Conservation (phyloP, 2,329 filamentous ascomycete species). For the Fusarium burgessii region DNA sequence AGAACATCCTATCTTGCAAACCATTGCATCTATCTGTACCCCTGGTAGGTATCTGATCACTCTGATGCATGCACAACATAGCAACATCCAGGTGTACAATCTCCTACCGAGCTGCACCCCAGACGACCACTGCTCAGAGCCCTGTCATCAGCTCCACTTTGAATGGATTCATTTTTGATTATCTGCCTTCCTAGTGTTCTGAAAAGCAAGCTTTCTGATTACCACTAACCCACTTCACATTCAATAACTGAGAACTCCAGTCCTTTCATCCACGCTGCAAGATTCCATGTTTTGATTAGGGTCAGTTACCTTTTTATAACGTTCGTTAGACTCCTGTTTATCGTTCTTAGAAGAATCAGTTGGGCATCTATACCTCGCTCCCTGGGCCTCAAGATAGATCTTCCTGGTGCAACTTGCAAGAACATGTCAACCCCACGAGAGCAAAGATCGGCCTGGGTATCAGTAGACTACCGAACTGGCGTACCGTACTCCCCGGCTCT, state of each 20-base stretch:
- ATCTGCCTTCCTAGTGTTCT: conserved; percentile 12
- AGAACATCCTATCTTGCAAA: not conserved
- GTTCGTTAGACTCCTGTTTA: not conserved
- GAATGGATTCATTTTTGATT: conserved; percentile 42
- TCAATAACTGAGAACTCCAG: not conserved
- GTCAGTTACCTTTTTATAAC: not conserved
- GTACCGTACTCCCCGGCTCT: conserved; percentile 7
- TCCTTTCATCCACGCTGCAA: not conserved
- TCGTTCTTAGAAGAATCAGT: conserved; percentile 14
- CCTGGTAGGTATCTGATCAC: not conserved
- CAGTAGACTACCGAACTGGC: conserved; percentile 18
- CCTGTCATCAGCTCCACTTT: conserved; percentile 36
- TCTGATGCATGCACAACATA: conserved; percentile 31
- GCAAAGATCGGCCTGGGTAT: conserved; percentile 22
- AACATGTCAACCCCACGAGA: conserved; percentile 8
- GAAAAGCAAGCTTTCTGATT: conserved; percentile 24
- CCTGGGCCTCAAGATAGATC: not conserved
- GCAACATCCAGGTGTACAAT: conserved; percentile 15
- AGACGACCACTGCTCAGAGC: conserved; percentile 32
- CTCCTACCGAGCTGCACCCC: conserved; percentile 41
- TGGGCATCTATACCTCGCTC: conserved; percentile 11
- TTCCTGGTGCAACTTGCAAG: not conserved
- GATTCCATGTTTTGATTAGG: conserved; percentile 3
- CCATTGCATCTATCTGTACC: not conserved
- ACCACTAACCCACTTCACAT: conserved; percentile 1